phyloP scores from a whole-genome alignment of 805 yeast species.

The Metschnikowia matae region DNA sequence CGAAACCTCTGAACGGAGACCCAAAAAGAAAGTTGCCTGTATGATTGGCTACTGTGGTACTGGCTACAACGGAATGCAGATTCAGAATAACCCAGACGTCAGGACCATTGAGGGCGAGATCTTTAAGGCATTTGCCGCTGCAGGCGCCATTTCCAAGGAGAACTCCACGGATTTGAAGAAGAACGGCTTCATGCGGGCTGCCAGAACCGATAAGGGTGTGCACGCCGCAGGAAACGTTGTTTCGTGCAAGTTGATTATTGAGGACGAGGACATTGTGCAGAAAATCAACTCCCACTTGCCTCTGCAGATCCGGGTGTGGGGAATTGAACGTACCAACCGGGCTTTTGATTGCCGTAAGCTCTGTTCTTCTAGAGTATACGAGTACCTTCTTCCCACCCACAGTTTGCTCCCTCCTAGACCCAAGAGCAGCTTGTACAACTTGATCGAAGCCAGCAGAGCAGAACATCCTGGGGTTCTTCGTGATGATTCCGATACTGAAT shows the following conservation, averaged over 20 bases:
- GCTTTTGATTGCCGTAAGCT: conserved; percentile 91
- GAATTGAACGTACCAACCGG: conserved; percentile 81
- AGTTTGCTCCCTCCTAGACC: conserved; percentile 91
- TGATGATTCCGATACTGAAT: conserved; percentile 62
- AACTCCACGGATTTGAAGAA: conserved; percentile 87
- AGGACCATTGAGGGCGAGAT: conserved; percentile 89
- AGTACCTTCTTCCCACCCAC: conserved; percentile 88
- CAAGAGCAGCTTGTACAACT: conserved; percentile 56
- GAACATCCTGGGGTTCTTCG: conserved; percentile 58
- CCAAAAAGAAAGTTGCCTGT: conserved; percentile 87
- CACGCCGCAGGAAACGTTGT: conserved; percentile 96
- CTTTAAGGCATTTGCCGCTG: conserved; percentile 74
- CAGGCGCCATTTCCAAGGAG: conserved; percentile 85
- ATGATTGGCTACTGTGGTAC: conserved; percentile 94
- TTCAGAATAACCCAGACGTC: conserved; percentile 70
- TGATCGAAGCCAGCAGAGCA: conserved; percentile 48
- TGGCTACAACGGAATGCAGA: conserved; percentile 95
- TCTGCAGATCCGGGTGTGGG: conserved; percentile 89
- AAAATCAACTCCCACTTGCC: conserved; percentile 78
- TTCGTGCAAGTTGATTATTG: conserved; percentile 77
- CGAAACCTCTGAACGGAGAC: conserved; percentile 58
- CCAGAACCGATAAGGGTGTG: conserved; percentile 91
- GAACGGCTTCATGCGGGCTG: conserved; percentile 81
- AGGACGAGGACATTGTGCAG: conserved; percentile 67
- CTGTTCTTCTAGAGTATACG: conserved; percentile 95